Evolutionary conservation across 1,284 basidiomycete genomes (phyloP).

Genomic region (Ganoderma meredithae): DNA sequence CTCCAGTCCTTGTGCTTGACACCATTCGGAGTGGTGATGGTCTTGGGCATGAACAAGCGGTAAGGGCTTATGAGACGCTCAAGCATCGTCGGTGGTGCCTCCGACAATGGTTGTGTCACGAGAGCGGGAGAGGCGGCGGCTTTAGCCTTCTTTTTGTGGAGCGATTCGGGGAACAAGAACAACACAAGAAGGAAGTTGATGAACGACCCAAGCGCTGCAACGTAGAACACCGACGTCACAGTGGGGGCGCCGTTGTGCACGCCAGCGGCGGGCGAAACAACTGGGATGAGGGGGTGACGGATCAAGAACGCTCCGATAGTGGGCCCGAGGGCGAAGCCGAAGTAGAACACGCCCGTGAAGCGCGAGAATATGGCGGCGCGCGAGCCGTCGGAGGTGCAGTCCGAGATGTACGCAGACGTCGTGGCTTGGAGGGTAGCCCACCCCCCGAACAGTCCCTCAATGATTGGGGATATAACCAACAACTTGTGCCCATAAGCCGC

Average conservation of each 20-base stretch:
- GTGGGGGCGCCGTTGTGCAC: conserved; percentile 40
- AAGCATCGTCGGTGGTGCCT: conserved; percentile 36
- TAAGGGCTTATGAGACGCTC: conserved; percentile 56
- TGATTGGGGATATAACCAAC: conserved; percentile 80
- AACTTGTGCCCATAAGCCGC: conserved; percentile 74
- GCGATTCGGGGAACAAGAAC: conserved; percentile 72
- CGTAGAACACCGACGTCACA: conserved; percentile 67
- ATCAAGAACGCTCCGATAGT: conserved; percentile 78
- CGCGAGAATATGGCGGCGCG: conserved; percentile 84
- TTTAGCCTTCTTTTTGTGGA: conserved; percentile 54
- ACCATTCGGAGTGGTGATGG: conserved; percentile 44
- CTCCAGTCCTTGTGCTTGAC: conserved; percentile 60
- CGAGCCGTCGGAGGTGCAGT: conserved; percentile 86
- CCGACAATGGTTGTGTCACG: conserved; percentile 35
- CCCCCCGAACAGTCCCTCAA: conserved; percentile 90
- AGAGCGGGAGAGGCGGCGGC: conserved; percentile 39
- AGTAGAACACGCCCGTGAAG: conserved; percentile 73
- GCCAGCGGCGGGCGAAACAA: conserved; percentile 39
- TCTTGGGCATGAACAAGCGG: conserved; percentile 60
- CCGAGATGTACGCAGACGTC: conserved; percentile 85
- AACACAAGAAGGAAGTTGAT: conserved; percentile 59
- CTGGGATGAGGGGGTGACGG: conserved; percentile 54
- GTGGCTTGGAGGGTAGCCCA: conserved; percentile 83
- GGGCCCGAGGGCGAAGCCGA: conserved; percentile 80
- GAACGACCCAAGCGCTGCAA: conserved; percentile 55